phyloP scores from a whole-genome alignment of 2,329 filamentous ascomycete species.

The Coniochaeta ligniaria region DNA sequence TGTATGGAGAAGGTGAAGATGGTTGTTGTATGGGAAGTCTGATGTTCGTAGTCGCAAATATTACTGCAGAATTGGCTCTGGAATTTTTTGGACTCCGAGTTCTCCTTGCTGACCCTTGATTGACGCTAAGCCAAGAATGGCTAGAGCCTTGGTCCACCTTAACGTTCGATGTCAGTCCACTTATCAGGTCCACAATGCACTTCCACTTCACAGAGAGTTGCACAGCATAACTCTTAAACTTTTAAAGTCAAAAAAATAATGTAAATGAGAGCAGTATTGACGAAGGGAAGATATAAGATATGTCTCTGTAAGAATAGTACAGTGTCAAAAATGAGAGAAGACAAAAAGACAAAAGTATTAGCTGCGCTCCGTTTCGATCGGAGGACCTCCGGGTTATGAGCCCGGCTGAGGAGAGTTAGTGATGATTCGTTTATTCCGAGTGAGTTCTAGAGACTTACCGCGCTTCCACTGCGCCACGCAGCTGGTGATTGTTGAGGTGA shows the following conservation, averaged over 20 bases:
- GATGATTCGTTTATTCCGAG: background rate
- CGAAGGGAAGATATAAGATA: no score
- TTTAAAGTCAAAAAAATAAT: no score
- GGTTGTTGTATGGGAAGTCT: background rate
- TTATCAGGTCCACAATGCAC: no score
- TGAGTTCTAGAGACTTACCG: background rate
- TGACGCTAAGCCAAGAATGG: background rate
- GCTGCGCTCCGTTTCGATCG: constrained; percentile 1
- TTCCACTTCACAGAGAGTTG: no score
- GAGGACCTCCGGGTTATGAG: constrained; percentile 1
- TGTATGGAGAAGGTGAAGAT: background rate
- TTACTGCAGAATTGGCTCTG: background rate
- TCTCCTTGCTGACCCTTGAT: background rate
- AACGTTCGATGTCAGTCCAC: background rate
- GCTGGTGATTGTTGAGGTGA: background rate
- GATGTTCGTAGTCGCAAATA: background rate
- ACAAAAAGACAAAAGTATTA: background rate
- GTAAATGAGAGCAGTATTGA: no score
- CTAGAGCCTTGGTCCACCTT: background rate
- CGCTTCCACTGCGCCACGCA: constrained; percentile 1
- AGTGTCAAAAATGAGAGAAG: background rate
- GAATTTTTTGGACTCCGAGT: background rate
- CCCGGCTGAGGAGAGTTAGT: background rate
- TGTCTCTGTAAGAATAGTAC: no score
- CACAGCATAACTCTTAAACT: no score